These are phyloP conservation scores for Boletus bicolor DNA, from an alignment of 768 basidiomycete species.

Conservation along the genomic window DNA sequence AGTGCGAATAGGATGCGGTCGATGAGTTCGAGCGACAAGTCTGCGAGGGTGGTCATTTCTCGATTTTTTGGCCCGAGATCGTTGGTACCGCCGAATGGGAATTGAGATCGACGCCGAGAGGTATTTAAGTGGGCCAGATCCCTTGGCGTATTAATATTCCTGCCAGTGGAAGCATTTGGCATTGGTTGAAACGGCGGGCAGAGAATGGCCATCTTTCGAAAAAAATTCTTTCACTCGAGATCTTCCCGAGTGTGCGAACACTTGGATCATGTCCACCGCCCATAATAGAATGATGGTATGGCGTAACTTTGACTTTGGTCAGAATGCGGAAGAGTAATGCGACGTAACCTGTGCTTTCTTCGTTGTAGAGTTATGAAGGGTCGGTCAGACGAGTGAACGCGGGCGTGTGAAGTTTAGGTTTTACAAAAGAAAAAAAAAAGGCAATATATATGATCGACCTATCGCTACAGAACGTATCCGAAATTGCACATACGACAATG, in stretches of 20 bases:
- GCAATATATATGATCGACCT: background rate
- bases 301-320: background rate
- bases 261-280: background rate
- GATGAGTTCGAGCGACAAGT: slow-evolving; percentile 56
- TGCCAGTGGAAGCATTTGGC: background rate
- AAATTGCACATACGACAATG: background rate
- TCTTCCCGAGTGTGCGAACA: background rate
- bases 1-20: slow-evolving; percentile 54
- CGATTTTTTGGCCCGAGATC: background rate
- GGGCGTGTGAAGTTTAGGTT: too few species aligned
- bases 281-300: slow-evolving; percentile 2
- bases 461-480: background rate
- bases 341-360: background rate
- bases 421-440: too few species aligned
- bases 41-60: slow-evolving; percentile 25
- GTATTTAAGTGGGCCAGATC: background rate
- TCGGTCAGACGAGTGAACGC: background rate
- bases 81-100: background rate
- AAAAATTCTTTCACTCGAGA: slow-evolving; percentile 29
- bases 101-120: background rate
- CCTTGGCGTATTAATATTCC: slow-evolving; percentile 9
- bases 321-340: background rate
- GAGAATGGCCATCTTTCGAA: slow-evolving; percentile 13
- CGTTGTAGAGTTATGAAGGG: background rate
- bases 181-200: slow-evolving; percentile 17